Conservation (phyloP, 208 protist genomes). For the Leishmania guyanensis region DNA sequence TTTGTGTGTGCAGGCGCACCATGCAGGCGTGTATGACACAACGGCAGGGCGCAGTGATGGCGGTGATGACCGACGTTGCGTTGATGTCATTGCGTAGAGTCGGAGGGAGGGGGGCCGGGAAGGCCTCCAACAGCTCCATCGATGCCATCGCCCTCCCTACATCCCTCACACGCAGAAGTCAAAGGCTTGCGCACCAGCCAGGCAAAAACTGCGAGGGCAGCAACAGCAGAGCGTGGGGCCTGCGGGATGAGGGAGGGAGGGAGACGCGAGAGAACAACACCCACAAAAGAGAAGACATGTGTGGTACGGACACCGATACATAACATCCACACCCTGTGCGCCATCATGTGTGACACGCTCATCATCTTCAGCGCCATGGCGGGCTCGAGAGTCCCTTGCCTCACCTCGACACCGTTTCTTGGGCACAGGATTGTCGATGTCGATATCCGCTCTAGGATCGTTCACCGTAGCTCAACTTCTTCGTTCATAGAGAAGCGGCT, state of each 20-base stretch:
- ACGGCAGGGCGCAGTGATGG: background rate
- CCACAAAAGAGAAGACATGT: background rate
- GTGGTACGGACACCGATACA: background rate
- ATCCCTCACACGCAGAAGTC: too few relatives aligned
- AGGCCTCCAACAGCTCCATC: background rate
- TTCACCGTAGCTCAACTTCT: slow-evolving; percentile 27
- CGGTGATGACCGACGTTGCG: background rate
- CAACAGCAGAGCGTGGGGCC: background rate
- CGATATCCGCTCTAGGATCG: background rate
- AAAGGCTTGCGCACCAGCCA: background rate
- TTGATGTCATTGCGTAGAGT: background rate
- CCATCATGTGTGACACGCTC: background rate
- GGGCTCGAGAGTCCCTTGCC: background rate
- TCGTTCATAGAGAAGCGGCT: slow-evolving; percentile 12
- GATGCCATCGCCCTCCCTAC: background rate
- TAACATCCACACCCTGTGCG: background rate
- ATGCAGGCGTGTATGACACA: background rate
- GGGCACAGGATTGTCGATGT: background rate
- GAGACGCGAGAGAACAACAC: background rate
- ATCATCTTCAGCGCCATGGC: background rate
- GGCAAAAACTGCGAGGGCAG: background rate
- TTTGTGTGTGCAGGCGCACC: background rate
- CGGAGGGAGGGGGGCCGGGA: background rate
- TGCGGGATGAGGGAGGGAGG: background rate
- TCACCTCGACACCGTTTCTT: background rate